These are phyloP conservation scores for Penicillium flavigenum DNA, from an alignment of 495 filamentous ascomycete genomes.

Conservation along the genomic window DNA sequence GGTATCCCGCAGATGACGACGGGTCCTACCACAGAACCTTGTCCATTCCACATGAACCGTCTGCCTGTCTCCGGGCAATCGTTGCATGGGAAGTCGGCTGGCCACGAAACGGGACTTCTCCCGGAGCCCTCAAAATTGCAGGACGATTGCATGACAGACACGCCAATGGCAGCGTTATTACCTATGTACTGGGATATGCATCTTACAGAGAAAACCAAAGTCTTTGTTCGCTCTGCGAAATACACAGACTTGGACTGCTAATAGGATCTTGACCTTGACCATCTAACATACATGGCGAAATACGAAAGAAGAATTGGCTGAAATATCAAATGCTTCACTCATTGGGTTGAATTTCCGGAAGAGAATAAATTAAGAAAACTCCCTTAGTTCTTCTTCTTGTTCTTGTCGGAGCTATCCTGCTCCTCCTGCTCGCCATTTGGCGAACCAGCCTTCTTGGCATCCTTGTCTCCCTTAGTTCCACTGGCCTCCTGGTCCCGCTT, in stretches of 20 bases:
- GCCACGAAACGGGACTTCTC: neutral
- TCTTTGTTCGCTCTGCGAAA: neutral
- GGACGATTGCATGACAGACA: neutral
- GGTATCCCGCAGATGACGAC: neutral
- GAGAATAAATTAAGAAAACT: conserved; percentile 11
- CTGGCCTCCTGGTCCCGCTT: conserved; percentile 69
- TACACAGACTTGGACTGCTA: neutral
- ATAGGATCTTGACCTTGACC: neutral
- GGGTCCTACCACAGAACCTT: neutral
- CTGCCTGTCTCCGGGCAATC: neutral
- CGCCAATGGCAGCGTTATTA: neutral
- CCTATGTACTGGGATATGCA: neutral
- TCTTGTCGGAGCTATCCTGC: conserved; percentile 61
- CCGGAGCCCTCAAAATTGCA: neutral
- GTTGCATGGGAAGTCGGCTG: neutral
- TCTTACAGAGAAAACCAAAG: neutral
- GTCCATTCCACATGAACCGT: neutral
- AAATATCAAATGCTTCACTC: conserved; percentile 34
- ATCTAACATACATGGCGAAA: neutral
- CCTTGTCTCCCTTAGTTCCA: conserved; percentile 60
- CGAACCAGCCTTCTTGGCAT: conserved; percentile 59
- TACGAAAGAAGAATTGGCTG: conserved; percentile 6
- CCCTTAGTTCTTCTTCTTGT: conserved; percentile 56
- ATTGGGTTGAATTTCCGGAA: conserved; percentile 19
- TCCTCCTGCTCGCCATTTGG: conserved; percentile 64